These are phyloP conservation scores for Collybia sordida DNA, from an alignment of 768 basidiomycete species.

Conservation along the genomic window DNA sequence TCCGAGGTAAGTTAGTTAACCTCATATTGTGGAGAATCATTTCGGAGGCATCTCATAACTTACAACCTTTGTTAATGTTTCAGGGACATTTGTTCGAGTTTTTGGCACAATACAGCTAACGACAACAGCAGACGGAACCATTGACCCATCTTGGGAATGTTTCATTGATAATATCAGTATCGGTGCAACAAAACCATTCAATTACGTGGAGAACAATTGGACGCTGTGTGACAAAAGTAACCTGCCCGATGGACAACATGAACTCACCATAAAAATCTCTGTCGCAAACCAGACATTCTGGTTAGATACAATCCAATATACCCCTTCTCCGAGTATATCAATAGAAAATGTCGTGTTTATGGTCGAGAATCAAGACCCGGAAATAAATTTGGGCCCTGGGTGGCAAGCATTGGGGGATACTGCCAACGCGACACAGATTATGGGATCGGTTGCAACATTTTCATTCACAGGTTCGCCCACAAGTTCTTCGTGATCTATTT, in stretches of 20 bases:
- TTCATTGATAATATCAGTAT: conserved; percentile 21
- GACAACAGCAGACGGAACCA: conserved; percentile 5
- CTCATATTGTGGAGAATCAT: too few relatives aligned
- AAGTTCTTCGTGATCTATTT: conserved; percentile 3
- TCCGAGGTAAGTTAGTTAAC: conserved; percentile 21
- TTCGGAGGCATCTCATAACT: too few relatives aligned
- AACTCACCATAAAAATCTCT: conserved; percentile 17
- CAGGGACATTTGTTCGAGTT: conserved; percentile 15
- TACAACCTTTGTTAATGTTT: not conserved
- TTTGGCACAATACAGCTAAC: conserved; percentile 18
- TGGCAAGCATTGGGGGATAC: conserved; percentile 13
- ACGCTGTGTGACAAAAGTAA: conserved; percentile 15
- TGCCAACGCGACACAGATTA: conserved; percentile 11
- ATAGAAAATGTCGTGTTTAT: conserved; percentile 14
- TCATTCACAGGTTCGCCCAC: conserved; percentile 20
- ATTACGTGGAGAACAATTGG: conserved; percentile 17
- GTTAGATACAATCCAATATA: not conserved
- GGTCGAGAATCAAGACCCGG: conserved; percentile 16
- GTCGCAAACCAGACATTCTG: not conserved
- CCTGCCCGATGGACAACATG: conserved; percentile 19
- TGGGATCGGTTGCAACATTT: conserved; percentile 15
- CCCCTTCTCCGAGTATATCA: not conserved
- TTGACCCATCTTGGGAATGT: conserved; percentile 24
- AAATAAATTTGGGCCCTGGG: conserved; percentile 15
- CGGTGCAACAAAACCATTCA: conserved; percentile 7